Conservation (phyloP, 257 asterid genomes). For the Echium plantagineum region DNA sequence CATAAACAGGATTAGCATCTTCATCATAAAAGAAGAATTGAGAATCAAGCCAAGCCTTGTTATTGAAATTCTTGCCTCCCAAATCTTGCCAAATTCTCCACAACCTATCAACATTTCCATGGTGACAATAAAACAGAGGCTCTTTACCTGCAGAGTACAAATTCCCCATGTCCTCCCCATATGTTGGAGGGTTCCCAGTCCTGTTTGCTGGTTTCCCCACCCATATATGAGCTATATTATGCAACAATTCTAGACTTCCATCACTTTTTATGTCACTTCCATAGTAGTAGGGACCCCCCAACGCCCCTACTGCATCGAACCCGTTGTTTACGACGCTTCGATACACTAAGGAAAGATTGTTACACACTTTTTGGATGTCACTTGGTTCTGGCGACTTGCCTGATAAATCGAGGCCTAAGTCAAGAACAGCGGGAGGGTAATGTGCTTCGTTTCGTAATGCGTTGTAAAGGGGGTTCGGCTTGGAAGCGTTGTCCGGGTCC, state of each 20-base stretch:
- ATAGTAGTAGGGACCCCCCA: conserved; percentile 4
- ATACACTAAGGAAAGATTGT: conserved; percentile 15
- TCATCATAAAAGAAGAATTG: conserved; percentile 47
- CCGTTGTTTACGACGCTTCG: conserved; percentile 13
- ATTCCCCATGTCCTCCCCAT: conserved; percentile 15
- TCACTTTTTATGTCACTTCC: conserved; percentile 6
- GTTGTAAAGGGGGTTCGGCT: conserved; percentile 3
- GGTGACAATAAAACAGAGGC: conserved; percentile 42
- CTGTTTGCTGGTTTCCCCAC: conserved; percentile 8
- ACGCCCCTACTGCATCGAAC: neutral
- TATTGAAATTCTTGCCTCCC: conserved; percentile 17
- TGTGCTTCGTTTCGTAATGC: conserved; percentile 7
- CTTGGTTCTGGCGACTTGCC: neutral
- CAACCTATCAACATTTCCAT: conserved; percentile 56
- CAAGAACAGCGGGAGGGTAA: conserved; percentile 2
- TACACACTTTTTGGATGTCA: neutral
- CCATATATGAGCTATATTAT: conserved; percentile 10
- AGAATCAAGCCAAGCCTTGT: conserved; percentile 41
- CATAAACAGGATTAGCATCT: conserved; percentile 32
- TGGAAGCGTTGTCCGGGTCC: neutral
- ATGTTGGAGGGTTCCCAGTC: neutral
- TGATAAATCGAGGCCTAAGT: neutral
- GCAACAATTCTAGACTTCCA: conserved; percentile 9
- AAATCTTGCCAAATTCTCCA: conserved; percentile 42
- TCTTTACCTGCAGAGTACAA: conserved; percentile 24